Evolutionary conservation across 371 early-diverging fungal genomes (phyloP).

Genomic region (Nematocida ironsii): DNA sequence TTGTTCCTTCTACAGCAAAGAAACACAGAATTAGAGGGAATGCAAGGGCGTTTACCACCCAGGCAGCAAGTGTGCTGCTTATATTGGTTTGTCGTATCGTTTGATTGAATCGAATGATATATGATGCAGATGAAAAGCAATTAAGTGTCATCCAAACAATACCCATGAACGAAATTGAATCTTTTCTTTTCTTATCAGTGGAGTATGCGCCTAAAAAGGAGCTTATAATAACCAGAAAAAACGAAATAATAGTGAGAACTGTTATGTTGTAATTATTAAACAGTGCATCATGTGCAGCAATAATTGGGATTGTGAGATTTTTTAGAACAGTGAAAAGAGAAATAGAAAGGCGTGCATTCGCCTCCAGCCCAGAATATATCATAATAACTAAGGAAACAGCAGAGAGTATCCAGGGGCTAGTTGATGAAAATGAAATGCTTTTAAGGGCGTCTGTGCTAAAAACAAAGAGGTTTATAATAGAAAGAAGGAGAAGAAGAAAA

Average conservation of each 20-base stretch:
- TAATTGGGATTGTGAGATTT: conserved; percentile 89
- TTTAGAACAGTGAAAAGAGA: conserved; percentile 93
- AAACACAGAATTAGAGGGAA: conserved; percentile 77
- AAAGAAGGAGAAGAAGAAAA: conserved; percentile 45
- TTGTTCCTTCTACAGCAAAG: conserved; percentile 75
- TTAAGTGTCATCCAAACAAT: conserved; percentile 85
- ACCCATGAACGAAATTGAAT: conserved; percentile 68
- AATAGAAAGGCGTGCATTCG: conserved; percentile 79
- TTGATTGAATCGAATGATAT: conserved; percentile 81
- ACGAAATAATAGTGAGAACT: conserved; percentile 75
- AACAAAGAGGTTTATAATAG: conserved; percentile 7
- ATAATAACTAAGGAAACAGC: conserved; percentile 80
- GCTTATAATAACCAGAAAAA: conserved; percentile 84
- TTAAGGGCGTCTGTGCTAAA: conserved; percentile 38
- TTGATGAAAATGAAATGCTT: conserved; percentile 70
- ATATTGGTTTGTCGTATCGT: conserved; percentile 71
- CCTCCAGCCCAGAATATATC: conserved; percentile 92
- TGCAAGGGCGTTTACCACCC: conserved; percentile 84
- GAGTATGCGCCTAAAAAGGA: conserved; percentile 82
- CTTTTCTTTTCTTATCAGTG: conserved; percentile 5
- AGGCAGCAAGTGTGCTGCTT: conserved; percentile 73
- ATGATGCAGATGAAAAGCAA: conserved; percentile 82
- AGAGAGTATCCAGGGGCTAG: conserved; percentile 77
- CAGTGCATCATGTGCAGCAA: conserved; percentile 83
- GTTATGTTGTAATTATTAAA: conserved; percentile 77